Percentiles rank a stretch among this genome's conserved stretches.
phyloP scores from a whole-genome alignment of 2,329 filamentous ascomycete genomes.

The Cercospora zeina region DNA sequence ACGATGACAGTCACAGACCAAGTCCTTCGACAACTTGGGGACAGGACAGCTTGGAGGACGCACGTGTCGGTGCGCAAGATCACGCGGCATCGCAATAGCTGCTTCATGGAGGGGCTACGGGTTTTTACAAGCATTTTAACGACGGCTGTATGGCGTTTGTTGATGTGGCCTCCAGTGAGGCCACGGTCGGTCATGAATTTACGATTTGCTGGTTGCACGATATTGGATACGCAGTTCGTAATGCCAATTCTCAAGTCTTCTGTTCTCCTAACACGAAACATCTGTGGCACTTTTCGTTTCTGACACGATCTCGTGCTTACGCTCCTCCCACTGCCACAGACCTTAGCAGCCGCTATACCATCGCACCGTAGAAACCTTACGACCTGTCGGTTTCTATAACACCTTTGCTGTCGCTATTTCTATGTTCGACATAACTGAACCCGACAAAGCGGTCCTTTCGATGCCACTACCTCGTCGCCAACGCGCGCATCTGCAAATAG shows the following conservation, averaged over 20 bases:
- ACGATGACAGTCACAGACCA: constrained; percentile 35
- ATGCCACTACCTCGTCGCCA: too few species aligned
- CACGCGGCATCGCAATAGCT: constrained; percentile 10
- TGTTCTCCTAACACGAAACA: neutral
- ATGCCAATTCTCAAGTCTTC: neutral
- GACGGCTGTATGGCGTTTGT: neutral
- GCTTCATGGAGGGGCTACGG: neutral
- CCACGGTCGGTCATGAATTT: neutral
- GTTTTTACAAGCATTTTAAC: neutral
- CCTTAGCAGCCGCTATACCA: too few species aligned
- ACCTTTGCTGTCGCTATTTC: too few species aligned
- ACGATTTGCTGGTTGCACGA: neutral
- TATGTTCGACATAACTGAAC: too few species aligned
- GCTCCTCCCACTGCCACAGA: neutral
- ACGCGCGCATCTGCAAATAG: too few species aligned
- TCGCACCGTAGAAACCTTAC: too few species aligned
- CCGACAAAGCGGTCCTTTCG: too few species aligned
- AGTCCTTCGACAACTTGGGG: constrained; percentile 38
- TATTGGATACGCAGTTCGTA: neutral
- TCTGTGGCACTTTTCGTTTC: neutral
- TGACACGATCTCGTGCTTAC: too few species aligned
- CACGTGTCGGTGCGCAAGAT: constrained; percentile 11
- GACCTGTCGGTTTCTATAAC: too few species aligned
- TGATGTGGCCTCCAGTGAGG: neutral
- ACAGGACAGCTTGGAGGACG: constrained; percentile 25